phyloP scores from a whole-genome alignment of 345 rosid genomes.

The Firmiana major region DNA sequence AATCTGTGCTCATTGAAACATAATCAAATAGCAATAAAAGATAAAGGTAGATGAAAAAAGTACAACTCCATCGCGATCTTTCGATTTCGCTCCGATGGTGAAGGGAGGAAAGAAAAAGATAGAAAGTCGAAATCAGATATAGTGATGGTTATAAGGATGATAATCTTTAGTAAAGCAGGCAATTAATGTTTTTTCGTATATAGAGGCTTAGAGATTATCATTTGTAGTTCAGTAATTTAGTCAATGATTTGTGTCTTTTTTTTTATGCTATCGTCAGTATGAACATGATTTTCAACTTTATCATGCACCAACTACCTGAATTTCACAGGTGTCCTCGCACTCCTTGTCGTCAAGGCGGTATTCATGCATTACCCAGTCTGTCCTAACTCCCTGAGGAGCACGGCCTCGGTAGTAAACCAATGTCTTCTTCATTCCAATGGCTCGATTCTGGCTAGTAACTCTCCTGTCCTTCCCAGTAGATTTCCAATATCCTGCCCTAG shows the following conservation, averaged over 20 bases:
- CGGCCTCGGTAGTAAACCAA: slow-evolving; percentile 83
- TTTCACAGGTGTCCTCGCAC: slow-evolving; percentile 65
- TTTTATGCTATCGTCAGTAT: background rate
- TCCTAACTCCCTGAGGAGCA: slow-evolving; percentile 88
- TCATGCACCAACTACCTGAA: slow-evolving; percentile 57
- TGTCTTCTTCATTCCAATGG: slow-evolving; percentile 94
- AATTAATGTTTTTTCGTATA: too few species aligned
- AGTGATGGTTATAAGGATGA: background rate
- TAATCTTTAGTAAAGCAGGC: background rate
- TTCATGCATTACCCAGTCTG: slow-evolving; percentile 96
- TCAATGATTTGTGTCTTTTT: background rate
- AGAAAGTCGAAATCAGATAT: background rate
- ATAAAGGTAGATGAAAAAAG: too few species aligned
- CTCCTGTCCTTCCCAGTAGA: slow-evolving; percentile 83
- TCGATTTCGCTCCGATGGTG: too few species aligned
- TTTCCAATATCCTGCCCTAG: slow-evolving; percentile 88
- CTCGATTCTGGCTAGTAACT: slow-evolving; percentile 57
- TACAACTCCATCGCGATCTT: too few species aligned
- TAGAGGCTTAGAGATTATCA: background rate
- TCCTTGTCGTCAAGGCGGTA: slow-evolving; percentile 89
- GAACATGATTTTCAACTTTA: background rate
- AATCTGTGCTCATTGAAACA: too few species aligned
- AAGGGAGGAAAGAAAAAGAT: background rate
- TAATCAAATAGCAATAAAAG: too few species aligned
- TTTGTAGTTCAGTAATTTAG: background rate